Evolutionary conservation across 2,329 filamentous ascomycete genomes (phyloP).

Genomic region (Trichoderma atrobrunneum): DNA sequence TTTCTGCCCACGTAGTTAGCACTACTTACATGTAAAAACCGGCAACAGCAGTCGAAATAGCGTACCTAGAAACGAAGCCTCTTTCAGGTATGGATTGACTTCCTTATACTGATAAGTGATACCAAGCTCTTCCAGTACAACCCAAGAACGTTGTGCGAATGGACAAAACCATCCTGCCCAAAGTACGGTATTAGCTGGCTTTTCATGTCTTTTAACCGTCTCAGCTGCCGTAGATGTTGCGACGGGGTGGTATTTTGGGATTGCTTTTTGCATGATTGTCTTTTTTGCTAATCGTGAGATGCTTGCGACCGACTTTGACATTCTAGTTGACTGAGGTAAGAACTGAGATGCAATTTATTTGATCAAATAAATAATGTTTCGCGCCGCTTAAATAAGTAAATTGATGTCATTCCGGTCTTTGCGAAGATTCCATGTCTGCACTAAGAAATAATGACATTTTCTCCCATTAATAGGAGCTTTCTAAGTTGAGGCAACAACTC

Average conservation of each 20-base stretch:
- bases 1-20: background rate
- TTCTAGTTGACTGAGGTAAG: background rate
- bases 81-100: background rate
- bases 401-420: background rate
- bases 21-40: background rate
- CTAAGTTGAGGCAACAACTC: background rate
- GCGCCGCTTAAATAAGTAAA: background rate
- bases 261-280: background rate
- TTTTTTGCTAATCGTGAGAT: background rate
- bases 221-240: background rate
- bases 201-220: background rate
- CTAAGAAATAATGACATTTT: background rate
- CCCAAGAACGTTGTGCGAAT: background rate
- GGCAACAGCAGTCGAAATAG: too few species aligned
- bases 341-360: background rate
- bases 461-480: background rate
- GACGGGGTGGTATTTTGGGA: background rate
- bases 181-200: background rate
- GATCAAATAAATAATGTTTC: background rate
- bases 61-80: background rate
- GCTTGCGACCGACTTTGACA: background rate
- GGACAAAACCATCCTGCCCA: background rate
- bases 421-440: background rate
- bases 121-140: background rate
- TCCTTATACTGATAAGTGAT: background rate